Conservation (phyloP, 1,284 basidiomycete species). For the Apiotrichum veenhuisii region DNA sequence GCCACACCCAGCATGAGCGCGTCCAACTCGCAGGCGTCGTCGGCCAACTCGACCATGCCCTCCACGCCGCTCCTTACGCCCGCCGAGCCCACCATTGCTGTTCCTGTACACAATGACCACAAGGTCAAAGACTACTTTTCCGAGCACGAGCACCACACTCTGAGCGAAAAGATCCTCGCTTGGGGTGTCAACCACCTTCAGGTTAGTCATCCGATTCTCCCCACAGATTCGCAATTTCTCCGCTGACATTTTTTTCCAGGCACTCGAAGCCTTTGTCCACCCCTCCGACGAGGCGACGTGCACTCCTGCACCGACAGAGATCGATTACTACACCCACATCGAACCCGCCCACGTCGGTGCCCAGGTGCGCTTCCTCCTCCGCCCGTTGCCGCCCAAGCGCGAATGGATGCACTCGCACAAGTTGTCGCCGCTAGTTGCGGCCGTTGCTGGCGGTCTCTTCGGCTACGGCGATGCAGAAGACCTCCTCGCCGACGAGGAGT, state of each 20-base stretch:
- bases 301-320: background rate
- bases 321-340: background rate
- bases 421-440: background rate
- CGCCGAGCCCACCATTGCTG: background rate
- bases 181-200: constrained; percentile 3
- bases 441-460: background rate
- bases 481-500: background rate
- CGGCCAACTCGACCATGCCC: background rate
- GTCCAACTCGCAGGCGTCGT: background rate
- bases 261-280: background rate
- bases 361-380: constrained; percentile 1
- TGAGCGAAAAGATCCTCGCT: background rate
- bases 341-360: background rate
- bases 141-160: background rate
- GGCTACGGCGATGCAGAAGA: background rate
- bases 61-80: background rate
- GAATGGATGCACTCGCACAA: background rate
- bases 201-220: background rate
- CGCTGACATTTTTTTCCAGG: background rate
- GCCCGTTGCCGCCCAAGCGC: background rate
- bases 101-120: background rate
- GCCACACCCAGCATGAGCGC: background rate
- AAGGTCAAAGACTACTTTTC: background rate
- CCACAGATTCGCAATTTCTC: background rate
- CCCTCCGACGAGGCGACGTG: background rate